These are phyloP conservation scores for Lobosporangium transversale DNA, from an alignment of 192 early-diverging fungal species.

Conservation along the genomic window DNA sequence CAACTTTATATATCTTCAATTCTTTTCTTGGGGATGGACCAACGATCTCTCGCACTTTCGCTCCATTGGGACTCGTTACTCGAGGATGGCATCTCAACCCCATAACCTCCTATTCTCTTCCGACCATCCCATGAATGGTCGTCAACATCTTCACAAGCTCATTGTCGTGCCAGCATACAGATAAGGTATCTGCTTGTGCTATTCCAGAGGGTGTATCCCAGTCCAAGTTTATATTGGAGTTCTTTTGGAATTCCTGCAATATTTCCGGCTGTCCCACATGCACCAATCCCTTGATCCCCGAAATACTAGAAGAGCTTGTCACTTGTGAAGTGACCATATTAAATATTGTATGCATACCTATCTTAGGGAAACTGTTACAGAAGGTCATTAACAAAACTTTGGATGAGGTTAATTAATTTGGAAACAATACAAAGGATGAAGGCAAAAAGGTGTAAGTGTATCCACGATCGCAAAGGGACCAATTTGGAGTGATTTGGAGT, in stretches of 20 bases:
- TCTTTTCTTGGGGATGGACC: slow-evolving; percentile 13
- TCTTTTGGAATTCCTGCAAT: slow-evolving; percentile 28
- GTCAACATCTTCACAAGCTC: slow-evolving; percentile 23
- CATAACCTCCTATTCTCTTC: slow-evolving; percentile 16
- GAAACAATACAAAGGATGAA: neutral
- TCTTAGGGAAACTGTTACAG: slow-evolving; percentile 16
- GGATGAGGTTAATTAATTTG: neutral
- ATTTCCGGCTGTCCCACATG: slow-evolving; percentile 24
- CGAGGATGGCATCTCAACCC: slow-evolving; percentile 7
- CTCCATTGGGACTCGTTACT: slow-evolving; percentile 23
- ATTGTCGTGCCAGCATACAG: slow-evolving; percentile 20
- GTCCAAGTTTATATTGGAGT: slow-evolving; percentile 13
- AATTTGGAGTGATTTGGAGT: too few relatives aligned
- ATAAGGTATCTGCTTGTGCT: neutral
- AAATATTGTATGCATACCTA: slow-evolving; percentile 10
- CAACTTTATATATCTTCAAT: slow-evolving; percentile 17
- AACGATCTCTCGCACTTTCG: slow-evolving; percentile 23
- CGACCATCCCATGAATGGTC: slow-evolving; percentile 23
- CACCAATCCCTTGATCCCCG: slow-evolving; percentile 15
- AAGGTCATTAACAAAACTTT: slow-evolving; percentile 25
- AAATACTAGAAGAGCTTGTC: too few relatives aligned
- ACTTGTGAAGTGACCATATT: slow-evolving; percentile 33
- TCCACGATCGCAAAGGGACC: neutral
- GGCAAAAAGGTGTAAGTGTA: slow-evolving; percentile 1
- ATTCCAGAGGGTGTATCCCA: slow-evolving; percentile 29